Conservation (phyloP, 2,329 filamentous ascomycete genomes). For the Trichoderma atrobrunneum region DNA sequence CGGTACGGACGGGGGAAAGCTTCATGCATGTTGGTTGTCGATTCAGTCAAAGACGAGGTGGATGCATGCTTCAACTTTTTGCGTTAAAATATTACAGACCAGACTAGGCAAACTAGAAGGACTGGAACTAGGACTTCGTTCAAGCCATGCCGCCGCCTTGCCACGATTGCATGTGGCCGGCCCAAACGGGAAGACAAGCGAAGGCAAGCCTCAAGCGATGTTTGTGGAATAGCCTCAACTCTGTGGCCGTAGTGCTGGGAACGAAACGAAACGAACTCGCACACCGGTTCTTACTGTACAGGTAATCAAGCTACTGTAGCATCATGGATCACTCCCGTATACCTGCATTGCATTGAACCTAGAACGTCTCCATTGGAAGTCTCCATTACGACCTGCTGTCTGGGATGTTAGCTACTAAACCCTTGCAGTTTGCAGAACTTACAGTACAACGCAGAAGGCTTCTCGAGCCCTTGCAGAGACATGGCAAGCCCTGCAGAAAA, state of each 20-base stretch:
- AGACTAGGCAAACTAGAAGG: neutral
- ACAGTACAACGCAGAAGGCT: neutral
- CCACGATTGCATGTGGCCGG: neutral
- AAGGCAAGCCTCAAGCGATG: neutral
- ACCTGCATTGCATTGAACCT: neutral
- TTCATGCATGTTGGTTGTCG: neutral
- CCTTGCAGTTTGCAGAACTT: neutral
- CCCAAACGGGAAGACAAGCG: neutral
- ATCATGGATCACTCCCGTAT: neutral
- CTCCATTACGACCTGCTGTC: neutral
- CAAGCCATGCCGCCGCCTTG: neutral
- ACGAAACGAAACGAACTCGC: too few relatives aligned
- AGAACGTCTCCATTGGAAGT: too few relatives aligned
- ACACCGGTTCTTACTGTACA: neutral
- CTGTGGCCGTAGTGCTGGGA: neutral
- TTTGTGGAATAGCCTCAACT: neutral
- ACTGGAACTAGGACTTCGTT: neutral
- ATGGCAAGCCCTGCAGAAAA: neutral
- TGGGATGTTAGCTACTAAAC: neutral
- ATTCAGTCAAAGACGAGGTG: neutral
- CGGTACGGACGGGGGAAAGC: too few relatives aligned
- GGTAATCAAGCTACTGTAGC: neutral
- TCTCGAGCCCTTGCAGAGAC: neutral
- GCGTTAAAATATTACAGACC: neutral
- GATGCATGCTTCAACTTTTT: neutral